These are phyloP conservation scores for Citrus unshiu DNA, from an alignment of 345 rosid species.

Conservation along the genomic window DNA sequence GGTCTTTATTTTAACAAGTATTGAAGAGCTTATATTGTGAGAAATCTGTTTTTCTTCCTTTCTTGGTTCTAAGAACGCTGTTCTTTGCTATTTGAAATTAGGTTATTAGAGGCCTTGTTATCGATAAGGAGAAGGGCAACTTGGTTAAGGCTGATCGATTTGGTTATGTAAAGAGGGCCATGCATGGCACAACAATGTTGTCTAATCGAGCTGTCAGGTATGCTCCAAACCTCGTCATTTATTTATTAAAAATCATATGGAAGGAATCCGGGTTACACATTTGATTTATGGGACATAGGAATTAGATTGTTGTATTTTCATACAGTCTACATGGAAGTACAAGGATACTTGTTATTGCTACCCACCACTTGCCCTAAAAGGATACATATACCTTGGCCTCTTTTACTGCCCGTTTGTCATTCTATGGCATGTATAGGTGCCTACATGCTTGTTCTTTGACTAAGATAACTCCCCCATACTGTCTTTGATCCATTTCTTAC, in stretches of 20 bases:
- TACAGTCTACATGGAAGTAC: neutral
- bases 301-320: neutral
- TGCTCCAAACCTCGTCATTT: constrained; percentile 8
- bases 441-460: neutral
- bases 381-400: neutral
- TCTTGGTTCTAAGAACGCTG: constrained; percentile 3
- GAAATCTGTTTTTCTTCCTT: neutral
- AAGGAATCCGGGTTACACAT: neutral
- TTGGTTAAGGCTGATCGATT: constrained; percentile 96
- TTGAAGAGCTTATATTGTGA: neutral
- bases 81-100: constrained; percentile 19
- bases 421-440: neutral
- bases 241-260: neutral
- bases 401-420: neutral
- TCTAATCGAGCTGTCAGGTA: constrained; percentile 89
- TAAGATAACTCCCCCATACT: neutral
- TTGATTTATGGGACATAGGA: neutral
- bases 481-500: constrained; percentile 1
- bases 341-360: neutral
- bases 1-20: constrained; percentile 16
- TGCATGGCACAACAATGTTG: constrained; percentile 93
- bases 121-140: constrained; percentile 93
- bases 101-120: constrained; percentile 96
- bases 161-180: constrained; percentile 90
- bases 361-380: neutral